A percentile compares a stretch with the other conserved stretches of the same genome.
Evolutionary conservation across 192 early-diverging fungal genomes (phyloP).

Genomic region (Umbelopsis ramanniana): DNA sequence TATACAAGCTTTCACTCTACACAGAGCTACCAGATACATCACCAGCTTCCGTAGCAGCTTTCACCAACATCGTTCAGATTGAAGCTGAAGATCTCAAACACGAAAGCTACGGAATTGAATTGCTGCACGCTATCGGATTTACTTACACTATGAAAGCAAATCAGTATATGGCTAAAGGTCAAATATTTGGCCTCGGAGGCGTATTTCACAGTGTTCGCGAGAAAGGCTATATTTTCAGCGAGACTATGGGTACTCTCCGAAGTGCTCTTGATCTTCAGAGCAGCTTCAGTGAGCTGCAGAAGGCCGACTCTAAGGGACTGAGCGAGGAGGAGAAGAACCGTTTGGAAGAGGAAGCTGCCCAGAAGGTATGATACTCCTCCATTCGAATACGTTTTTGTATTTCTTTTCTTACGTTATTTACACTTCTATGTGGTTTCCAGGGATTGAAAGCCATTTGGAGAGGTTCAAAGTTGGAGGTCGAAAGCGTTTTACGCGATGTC

Average conservation of each 20-base stretch:
- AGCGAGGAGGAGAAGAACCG: slow-evolving; percentile 66
- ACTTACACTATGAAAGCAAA: slow-evolving; percentile 89
- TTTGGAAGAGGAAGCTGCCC: slow-evolving; percentile 72
- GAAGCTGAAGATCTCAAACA: slow-evolving; percentile 89
- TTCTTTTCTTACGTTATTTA: not conserved
- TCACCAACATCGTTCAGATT: slow-evolving; percentile 66
- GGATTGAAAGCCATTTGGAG: slow-evolving; percentile 93
- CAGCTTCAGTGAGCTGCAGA: slow-evolving; percentile 86
- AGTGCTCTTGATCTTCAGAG: slow-evolving; percentile 93
- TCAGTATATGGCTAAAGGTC: slow-evolving; percentile 74
- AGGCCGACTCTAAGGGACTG: slow-evolving; percentile 86
- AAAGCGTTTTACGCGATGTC: slow-evolving; percentile 88
- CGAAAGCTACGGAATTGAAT: slow-evolving; percentile 92
- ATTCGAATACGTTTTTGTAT: not conserved
- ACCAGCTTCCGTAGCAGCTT: slow-evolving; percentile 50
- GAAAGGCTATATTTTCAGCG: slow-evolving; percentile 89
- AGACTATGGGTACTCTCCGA: slow-evolving; percentile 90
- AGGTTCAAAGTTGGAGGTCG: slow-evolving; percentile 93
- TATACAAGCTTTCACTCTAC: slow-evolving; percentile 78
- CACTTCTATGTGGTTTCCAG: slow-evolving; percentile 36
- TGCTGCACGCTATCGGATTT: slow-evolving; percentile 92
- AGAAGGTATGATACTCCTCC: slow-evolving; percentile 39
- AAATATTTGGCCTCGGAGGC: slow-evolving; percentile 74
- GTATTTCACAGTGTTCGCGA: slow-evolving; percentile 79
- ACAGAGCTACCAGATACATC: slow-evolving; percentile 51